Evolutionary conservation across 1,284 basidiomycete species (phyloP), one percentile per base, ranked within the genome.

Genomic region (Melampsora larici-populina): DNA sequence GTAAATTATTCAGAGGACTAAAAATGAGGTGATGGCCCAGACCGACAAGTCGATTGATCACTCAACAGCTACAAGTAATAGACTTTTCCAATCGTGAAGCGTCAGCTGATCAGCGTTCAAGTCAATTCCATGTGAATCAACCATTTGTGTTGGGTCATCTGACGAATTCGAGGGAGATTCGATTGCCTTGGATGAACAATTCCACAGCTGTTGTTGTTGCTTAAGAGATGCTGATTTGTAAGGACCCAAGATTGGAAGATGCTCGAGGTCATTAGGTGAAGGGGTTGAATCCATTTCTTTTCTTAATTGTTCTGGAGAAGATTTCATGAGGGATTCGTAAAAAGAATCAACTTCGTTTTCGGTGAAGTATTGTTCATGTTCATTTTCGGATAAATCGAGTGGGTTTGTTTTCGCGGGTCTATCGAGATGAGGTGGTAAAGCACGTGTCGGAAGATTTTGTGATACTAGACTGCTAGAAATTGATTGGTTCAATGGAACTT

Each of bases 321-420:
- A 31, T 29, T 65, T 65, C 67, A 70, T 70, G n/a, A 77, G 46
- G 29, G 58, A 51, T 9, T 70, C n/a, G 46, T 77, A 77, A 31
- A 77, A 77, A 11, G 63, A 33, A 31, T 65, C 36, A n/a, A 65
- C 21, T 9, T 65, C 63, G n/a, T 21, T n/a, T 4, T 65, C 63
- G 26, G 63, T 24, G 63, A 40, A 65, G 17, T 65, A 33, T 31
- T 6, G 63, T 24, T 65, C 63, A 21, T 33, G 18, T n/a, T n/a
- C n/a, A n/a, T n/a, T n/a, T 29, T 65, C 63, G 26, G 55, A 58
- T 58, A 15, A 29, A 24, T 58, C 29, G 24, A n/a, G 55, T 15
- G 13, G 55, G 55, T 6, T 29, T 24, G 29, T 13, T 58, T 58
- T 29, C 21, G n/a, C 8, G 2, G 55, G 29, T 58, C 6, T 24